Evolutionary conservation across 768 basidiomycete genomes (phyloP).

Genomic region (Cyathus striatus): DNA sequence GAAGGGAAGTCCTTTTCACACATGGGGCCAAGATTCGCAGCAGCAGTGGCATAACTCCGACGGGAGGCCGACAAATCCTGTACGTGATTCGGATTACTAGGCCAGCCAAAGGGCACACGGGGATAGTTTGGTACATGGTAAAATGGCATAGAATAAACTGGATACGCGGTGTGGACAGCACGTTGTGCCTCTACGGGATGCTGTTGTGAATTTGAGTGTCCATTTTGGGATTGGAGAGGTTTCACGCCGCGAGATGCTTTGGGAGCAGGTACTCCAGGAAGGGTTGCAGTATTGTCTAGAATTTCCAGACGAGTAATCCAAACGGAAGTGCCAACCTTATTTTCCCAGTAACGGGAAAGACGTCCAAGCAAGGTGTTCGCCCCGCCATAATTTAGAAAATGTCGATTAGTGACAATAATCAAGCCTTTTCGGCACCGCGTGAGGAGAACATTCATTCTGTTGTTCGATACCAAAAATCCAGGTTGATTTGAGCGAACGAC

Average conservation of each 20-base stretch:
- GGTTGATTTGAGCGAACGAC: constrained; percentile 36
- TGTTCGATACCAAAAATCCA: constrained; percentile 40
- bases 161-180: background rate
- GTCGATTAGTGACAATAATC: constrained; percentile 38
- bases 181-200: background rate
- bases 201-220: background rate
- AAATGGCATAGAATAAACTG: background rate
- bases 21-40: too few relatives aligned
- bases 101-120: too few relatives aligned
- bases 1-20: too few relatives aligned
- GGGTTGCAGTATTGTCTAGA: too few relatives aligned
- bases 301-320: too few relatives aligned
- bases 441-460: constrained; percentile 51
- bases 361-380: constrained; percentile 37
- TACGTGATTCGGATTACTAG: background rate
- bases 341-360: constrained; percentile 22
- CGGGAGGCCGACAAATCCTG: too few relatives aligned
- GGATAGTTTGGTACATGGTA: background rate
- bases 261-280: too few relatives aligned
- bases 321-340: too few relatives aligned
- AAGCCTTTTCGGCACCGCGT: constrained; percentile 43
- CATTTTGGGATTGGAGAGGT: background rate
- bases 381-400: constrained; percentile 30
- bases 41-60: too few relatives aligned
- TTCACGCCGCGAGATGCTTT: background rate